Evolutionary conservation across 2,329 filamentous ascomycete species (phyloP), one percentile per base, ranked within the genome.

Genomic region (Beauveria sp.): DNA sequence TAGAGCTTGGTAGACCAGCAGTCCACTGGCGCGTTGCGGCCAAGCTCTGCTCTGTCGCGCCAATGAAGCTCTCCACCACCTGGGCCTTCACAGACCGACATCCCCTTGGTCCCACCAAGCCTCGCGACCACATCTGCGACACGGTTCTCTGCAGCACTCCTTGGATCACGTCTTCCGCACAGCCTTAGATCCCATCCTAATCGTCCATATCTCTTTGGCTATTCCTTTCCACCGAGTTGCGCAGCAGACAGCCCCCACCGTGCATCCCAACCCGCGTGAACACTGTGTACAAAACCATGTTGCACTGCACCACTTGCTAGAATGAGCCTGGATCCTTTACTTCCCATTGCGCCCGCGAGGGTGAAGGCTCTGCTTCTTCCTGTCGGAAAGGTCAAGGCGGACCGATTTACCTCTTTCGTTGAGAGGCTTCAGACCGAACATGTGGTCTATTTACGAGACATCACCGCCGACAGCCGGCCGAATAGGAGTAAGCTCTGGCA

Each of bases 321-420:
- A 72, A 96, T 96, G 92, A 88, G 85, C 78, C 83, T 90, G 77
- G 93, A 97, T 80, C 87, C 90, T 75, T 85, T 96, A 74, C 89
- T 93, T 74, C 92, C 93, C 75, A 86, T 93, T 79, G 90, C 93
- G 75, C 92, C 92, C 73, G 93, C 92, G 78, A 89, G 90, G 82
- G 86, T 98, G 72, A 90, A 90, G 78, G 91, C 89, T 65, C 84
- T 97, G 68, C 84, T 96, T 63, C 80, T 98, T 64, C 95, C 95
- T 60, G 81, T 96, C 67, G 93, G 93, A 58, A 88, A 85, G 71
- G 95, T 98, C 73, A 93, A 87, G 73, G 85, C 87, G 64, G 87
- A 89, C 58, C 85, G 90, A 63, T 98, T 97, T 74, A 76, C 86
- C 67, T 81, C 82, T 66, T 96, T 96, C 73, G 83, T 93, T 66